Conservation (phyloP, 192 early-diverging fungal genomes). For the Entophlyctis helioformis region DNA sequence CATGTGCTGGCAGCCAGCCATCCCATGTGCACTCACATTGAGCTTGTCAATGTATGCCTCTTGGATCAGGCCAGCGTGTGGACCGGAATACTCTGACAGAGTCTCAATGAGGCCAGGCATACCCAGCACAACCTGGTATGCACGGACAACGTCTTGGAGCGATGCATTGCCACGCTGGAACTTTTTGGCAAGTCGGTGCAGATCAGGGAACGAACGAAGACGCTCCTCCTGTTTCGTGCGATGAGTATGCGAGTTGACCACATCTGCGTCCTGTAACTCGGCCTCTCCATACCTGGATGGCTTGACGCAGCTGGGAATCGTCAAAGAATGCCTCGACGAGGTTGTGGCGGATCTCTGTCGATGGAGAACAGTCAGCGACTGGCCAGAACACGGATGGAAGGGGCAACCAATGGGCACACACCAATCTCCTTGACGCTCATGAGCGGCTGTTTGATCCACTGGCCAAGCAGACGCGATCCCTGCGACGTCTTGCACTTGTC, state of each 20-base stretch:
- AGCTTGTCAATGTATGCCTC: constrained; percentile 38
- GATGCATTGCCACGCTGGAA: constrained; percentile 58
- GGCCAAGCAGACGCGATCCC: constrained; percentile 69
- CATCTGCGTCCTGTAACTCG: too few relatives aligned
- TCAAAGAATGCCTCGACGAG: constrained; percentile 60
- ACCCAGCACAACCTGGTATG: constrained; percentile 72
- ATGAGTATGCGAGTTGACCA: background rate
- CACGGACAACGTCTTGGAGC: constrained; percentile 66
- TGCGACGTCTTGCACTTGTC: constrained; percentile 85
- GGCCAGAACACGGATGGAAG: too few relatives aligned
- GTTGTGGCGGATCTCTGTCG: constrained; percentile 50
- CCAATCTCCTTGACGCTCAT: constrained; percentile 59
- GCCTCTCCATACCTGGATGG: constrained; percentile 25
- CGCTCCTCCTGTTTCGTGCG: constrained; percentile 46
- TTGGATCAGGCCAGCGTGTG: constrained; percentile 33
- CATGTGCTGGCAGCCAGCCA: background rate
- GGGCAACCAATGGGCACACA: constrained; percentile 2
- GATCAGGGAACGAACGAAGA: constrained; percentile 75
- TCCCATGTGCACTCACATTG: constrained; percentile 10
- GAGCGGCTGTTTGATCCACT: constrained; percentile 89
- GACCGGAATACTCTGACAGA: constrained; percentile 21
- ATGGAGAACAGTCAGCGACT: too few relatives aligned
- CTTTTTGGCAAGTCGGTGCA: constrained; percentile 74
- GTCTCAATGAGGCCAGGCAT: too few relatives aligned
- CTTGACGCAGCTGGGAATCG: constrained; percentile 51